Conservation (phyloP, 2,329 filamentous ascomycete species). For the Diaporthe aspalathi region DNA sequence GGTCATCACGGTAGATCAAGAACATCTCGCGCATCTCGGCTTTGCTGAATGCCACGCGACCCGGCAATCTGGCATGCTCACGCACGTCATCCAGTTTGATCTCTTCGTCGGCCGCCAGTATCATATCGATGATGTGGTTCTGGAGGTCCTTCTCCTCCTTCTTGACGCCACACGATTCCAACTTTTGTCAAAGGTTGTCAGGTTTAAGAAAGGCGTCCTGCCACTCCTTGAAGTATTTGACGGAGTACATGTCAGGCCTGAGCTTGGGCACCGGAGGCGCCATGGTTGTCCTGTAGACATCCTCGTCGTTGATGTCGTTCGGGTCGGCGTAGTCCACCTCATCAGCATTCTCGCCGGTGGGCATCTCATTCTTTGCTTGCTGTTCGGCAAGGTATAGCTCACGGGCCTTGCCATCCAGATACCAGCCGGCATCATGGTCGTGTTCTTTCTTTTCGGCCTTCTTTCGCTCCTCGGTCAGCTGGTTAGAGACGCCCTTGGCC, state of each 20-base stretch:
- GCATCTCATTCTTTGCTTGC: background rate
- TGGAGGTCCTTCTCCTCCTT: too few species aligned
- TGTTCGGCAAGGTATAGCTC: background rate
- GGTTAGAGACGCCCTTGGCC: background rate
- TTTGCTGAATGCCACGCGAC: too few species aligned
- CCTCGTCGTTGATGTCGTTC: conserved; percentile 3
- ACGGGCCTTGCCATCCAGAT: background rate
- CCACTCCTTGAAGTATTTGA: background rate
- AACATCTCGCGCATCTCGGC: too few species aligned
- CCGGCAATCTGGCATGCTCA: too few species aligned
- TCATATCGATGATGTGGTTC: too few species aligned
- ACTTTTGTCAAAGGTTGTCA: too few species aligned
- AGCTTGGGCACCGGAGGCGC: fast-evolving
- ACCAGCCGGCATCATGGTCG: background rate
- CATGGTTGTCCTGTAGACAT: background rate
- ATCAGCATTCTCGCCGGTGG: background rate
- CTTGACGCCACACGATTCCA: too few species aligned
- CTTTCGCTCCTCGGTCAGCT: background rate
- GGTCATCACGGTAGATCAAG: too few species aligned
- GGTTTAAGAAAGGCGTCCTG: background rate
- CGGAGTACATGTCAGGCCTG: background rate
- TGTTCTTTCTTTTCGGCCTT: background rate
- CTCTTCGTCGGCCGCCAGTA: too few species aligned
- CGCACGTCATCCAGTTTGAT: too few species aligned
- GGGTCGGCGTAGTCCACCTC: conserved; percentile 2